Conservation (phyloP, 2,329 filamentous ascomycete species). For the Apiospora pterosperma region DNA sequence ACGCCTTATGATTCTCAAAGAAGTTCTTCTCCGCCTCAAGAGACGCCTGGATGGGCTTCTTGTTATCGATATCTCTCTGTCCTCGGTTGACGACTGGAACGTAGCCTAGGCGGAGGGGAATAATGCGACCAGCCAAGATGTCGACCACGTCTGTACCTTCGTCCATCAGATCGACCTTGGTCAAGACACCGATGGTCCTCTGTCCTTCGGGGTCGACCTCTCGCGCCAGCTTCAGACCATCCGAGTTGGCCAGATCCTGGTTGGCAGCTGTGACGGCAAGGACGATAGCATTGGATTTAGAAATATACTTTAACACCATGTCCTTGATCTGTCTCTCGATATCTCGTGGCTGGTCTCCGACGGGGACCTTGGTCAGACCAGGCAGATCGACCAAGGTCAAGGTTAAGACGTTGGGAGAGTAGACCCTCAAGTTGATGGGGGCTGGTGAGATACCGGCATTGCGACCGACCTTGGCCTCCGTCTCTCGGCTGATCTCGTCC, state of each 20-base stretch:
- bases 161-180: conserved; percentile 38
- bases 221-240: conserved; percentile 47
- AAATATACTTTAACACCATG: conserved; percentile 53
- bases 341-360: conserved; percentile 36
- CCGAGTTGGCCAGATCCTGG: conserved; percentile 54
- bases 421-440: conserved; percentile 97
- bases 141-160: conserved; percentile 57
- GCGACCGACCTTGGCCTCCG: conserved; percentile 66
- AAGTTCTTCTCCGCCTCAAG: conserved; percentile 94
- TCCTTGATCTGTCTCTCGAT: conserved; percentile 40
- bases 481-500: conserved; percentile 42
- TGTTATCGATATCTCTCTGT: conserved; percentile 97
- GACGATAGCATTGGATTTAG: conserved; percentile 53
- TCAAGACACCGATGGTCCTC: conserved; percentile 47
- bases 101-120: conserved; percentile 90
- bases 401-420: conserved; percentile 96
- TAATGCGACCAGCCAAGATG: conserved; percentile 95
- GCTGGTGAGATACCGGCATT: conserved; percentile 96
- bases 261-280: conserved; percentile 54
- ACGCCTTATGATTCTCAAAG: conserved; percentile 98
- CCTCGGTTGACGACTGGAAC: conserved; percentile 97
- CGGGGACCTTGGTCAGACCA: conserved; percentile 46
- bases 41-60: conserved; percentile 86
- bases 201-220: conserved; percentile 23
- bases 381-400: conserved; percentile 58